phyloP scores from a whole-genome alignment of 2,329 filamentous ascomycete species.

The Aspergillus hiratsukae region DNA sequence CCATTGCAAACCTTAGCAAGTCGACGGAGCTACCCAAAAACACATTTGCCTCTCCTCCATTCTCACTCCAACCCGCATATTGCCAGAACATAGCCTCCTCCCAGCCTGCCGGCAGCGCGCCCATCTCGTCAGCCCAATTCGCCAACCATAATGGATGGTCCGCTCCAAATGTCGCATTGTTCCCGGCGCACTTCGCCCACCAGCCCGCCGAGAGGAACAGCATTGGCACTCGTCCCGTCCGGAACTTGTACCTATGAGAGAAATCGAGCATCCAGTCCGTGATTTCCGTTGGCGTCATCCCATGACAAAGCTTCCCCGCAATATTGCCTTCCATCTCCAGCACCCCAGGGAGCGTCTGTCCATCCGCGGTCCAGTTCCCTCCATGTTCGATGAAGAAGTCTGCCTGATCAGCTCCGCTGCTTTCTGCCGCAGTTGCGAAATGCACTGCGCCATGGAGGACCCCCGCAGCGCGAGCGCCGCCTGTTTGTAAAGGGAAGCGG shows the following conservation, averaged over 20 bases:
- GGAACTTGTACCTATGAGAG: slow-evolving; percentile 1
- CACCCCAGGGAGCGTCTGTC: slow-evolving; percentile 5
- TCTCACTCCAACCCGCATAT: slow-evolving; percentile 3
- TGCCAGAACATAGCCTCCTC: slow-evolving; percentile 6
- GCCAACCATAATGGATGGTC: slow-evolving; percentile 8
- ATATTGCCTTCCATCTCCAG: slow-evolving; percentile 12
- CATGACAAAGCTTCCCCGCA: slow-evolving; percentile 7
- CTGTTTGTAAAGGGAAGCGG: background rate
- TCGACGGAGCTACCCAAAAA: slow-evolving; percentile 3
- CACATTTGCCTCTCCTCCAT: slow-evolving; percentile 9
- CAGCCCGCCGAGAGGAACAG: slow-evolving; percentile 8
- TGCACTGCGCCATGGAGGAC: slow-evolving; percentile 7
- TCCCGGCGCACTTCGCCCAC: slow-evolving; percentile 8
- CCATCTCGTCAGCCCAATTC: slow-evolving; percentile 11
- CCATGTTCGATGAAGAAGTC: slow-evolving; percentile 7
- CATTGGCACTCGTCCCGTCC: slow-evolving; percentile 2
- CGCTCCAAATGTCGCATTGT: slow-evolving; percentile 3
- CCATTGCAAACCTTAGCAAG: slow-evolving; percentile 6
- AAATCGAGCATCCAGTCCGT: slow-evolving; percentile 10
- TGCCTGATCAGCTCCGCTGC: slow-evolving; percentile 8
- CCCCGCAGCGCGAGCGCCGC: background rate
- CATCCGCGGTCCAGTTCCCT: slow-evolving; percentile 8
- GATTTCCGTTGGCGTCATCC: slow-evolving; percentile 6
- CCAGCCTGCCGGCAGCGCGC: slow-evolving; percentile 6
- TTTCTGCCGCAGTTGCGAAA: slow-evolving; percentile 5